Percentiles rank a stretch among this genome's conserved stretches.
Conservation (phyloP, 148 eudicot species). For the Chenopodium suecicum region DNA sequence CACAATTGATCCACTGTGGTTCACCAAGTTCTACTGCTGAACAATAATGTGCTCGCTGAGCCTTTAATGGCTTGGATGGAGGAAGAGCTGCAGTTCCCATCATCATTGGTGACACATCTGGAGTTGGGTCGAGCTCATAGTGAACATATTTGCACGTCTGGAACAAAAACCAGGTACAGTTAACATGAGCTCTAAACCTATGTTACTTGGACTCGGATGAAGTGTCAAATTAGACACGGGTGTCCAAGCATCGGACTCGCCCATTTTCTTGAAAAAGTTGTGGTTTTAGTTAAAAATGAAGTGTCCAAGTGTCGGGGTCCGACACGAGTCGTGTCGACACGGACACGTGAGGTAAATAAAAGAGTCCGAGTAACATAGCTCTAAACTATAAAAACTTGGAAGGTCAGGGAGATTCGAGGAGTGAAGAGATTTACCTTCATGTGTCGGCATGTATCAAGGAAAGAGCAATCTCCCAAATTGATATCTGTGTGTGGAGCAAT, state of each 20-base stretch:
- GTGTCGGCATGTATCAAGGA: constrained; percentile 96
- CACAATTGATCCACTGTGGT: constrained; percentile 97
- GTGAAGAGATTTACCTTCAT: constrained; percentile 64
- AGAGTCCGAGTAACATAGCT: too few relatives aligned
- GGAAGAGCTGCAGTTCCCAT: constrained; percentile 43
- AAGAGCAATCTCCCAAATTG: constrained; percentile 95
- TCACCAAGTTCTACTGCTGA: constrained; percentile 96
- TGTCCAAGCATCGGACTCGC: too few relatives aligned
- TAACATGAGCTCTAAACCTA: neutral
- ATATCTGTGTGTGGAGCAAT: constrained; percentile 89
- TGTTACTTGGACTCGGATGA: too few relatives aligned
- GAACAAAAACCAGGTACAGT: neutral
- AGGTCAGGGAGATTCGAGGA: neutral
- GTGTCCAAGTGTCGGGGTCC: too few relatives aligned
- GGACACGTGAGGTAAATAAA: too few relatives aligned
- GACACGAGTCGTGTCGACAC: too few relatives aligned
- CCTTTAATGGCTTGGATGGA: constrained; percentile 64
- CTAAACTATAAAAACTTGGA: neutral
- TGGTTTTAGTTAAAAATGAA: too few relatives aligned
- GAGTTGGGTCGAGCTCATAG: constrained; percentile 94
- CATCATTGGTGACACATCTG: constrained; percentile 78
- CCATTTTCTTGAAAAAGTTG: too few relatives aligned
- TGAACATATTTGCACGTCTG: constrained; percentile 99
- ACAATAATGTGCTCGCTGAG: constrained; percentile 85
- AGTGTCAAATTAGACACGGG: too few relatives aligned